These are phyloP conservation scores for Nematodospora valgi DNA, from an alignment of 805 yeast genomes.

Conservation along the genomic window DNA sequence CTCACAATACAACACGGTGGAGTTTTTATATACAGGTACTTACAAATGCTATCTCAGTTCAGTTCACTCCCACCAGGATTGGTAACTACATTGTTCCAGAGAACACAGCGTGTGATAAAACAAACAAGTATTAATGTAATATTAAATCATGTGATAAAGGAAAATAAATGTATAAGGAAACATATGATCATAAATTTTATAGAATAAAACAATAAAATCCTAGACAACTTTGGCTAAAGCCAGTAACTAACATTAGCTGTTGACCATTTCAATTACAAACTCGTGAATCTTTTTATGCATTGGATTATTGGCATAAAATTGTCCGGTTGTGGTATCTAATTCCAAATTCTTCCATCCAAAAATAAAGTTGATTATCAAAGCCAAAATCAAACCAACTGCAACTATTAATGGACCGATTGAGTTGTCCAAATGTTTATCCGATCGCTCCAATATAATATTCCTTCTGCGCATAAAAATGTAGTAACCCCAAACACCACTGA, in stretches of 20 bases:
- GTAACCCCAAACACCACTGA: constrained; percentile 89
- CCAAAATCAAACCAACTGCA: constrained; percentile 62
- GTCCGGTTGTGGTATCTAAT: constrained; percentile 16
- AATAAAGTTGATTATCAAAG: constrained; percentile 68
- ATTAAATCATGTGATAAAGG: no score
- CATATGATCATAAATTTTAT: no score
- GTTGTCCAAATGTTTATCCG: constrained; percentile 85
- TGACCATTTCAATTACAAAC: constrained; percentile 26
- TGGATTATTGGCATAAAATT: constrained; percentile 29
- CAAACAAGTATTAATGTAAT: no score
- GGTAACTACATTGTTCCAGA: no score
- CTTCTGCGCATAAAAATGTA: constrained; percentile 68
- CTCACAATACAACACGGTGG: no score
- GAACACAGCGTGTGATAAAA: no score
- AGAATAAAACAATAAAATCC: no score
- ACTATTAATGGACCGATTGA: constrained; percentile 85
- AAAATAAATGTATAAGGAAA: no score
- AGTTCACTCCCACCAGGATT: no score
- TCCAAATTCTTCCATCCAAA: constrained; percentile 47
- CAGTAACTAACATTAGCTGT: background rate
- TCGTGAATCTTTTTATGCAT: constrained; percentile 34
- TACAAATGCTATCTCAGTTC: no score
- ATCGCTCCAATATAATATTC: constrained; percentile 70
- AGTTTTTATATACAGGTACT: background rate
- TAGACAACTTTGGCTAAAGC: no score